Evolutionary conservation across 73 alveolate genomes (phyloP).

Genomic region (Tetrahymena elliotti): DNA sequence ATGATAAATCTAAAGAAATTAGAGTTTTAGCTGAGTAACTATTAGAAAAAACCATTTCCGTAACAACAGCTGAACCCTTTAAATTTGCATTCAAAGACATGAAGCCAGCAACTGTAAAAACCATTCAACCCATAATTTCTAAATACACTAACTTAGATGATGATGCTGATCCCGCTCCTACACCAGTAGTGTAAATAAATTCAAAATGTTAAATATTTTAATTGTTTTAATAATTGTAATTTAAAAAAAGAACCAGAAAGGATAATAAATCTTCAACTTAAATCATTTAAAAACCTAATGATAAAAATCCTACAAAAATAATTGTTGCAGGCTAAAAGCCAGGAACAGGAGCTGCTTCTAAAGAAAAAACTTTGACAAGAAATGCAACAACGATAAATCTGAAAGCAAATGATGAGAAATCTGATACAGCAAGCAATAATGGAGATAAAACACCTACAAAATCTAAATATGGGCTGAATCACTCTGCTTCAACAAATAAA

Average conservation of each 20-base stretch:
- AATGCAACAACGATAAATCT: not conserved
- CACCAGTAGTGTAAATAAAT: not conserved
- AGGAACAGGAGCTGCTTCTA: not conserved
- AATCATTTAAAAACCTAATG: not conserved
- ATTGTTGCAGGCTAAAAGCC: not conserved
- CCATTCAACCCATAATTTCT: conserved; percentile 3
- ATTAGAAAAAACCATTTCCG: conserved; percentile 17
- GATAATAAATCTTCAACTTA: not conserved
- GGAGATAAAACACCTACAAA: not conserved
- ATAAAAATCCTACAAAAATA: not conserved
- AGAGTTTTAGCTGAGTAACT: conserved; percentile 24
- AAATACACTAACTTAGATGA: conserved; percentile 1
- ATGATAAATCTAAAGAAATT: conserved; percentile 29
- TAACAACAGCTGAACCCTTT: conserved; percentile 22
- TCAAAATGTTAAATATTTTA: not conserved
- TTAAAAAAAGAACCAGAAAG: not conserved
- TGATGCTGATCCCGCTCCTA: not conserved
- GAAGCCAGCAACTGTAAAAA: conserved; percentile 35
- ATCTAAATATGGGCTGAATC: not conserved
- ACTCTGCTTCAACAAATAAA: not conserved
- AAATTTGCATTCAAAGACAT: conserved; percentile 11
- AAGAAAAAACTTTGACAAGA: not conserved
- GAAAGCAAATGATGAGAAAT: not conserved
- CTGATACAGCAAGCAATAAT: not conserved
- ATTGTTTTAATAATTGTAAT: not conserved